Evolutionary conservation across 2,329 filamentous ascomycete species (phyloP).

Genomic region (Madurella mycetomatis): DNA sequence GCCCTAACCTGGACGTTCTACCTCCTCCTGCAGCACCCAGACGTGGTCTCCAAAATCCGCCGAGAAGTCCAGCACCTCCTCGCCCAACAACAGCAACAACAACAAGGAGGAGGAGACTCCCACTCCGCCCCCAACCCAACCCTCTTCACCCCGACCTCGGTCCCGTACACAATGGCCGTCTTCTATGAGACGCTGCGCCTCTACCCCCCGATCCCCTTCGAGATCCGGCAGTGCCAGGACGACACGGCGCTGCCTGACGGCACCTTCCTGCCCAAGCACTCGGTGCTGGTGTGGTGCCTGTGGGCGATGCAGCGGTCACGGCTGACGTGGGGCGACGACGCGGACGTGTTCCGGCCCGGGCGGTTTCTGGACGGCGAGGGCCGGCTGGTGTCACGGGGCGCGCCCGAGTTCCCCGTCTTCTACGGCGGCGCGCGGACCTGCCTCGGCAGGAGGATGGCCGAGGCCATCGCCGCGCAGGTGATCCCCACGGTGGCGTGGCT

Average conservation of each 20-base stretch:
- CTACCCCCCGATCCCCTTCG: conserved; percentile 62
- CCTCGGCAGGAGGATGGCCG: conserved; percentile 61
- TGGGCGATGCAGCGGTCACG: conserved; percentile 60
- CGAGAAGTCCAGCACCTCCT: conserved; percentile 36
- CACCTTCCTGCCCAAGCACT: conserved; percentile 49
- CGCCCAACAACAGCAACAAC: conserved; percentile 1
- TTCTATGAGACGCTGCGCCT: conserved; percentile 60
- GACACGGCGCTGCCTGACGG: conserved; percentile 55
- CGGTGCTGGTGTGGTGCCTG: conserved; percentile 59
- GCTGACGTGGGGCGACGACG: conserved; percentile 53
- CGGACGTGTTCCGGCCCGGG: conserved; percentile 51
- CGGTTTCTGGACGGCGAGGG: conserved; percentile 48
- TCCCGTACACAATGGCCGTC: conserved; percentile 56
- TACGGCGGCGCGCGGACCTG: conserved; percentile 60
- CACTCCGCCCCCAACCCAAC: conserved; percentile 24
- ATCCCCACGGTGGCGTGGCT: conserved; percentile 44
- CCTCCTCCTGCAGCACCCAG: conserved; percentile 50
- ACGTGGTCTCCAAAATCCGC: conserved; percentile 38
- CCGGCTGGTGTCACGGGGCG: conserved; percentile 40
- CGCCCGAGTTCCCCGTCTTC: conserved; percentile 60
- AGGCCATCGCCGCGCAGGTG: conserved; percentile 53
- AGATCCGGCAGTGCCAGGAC: conserved; percentile 56
- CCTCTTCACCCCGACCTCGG: conserved; percentile 37
- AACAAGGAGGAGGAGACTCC: not conserved
- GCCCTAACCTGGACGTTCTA: conserved; percentile 62